phyloP scores from a whole-genome alignment of 2,329 filamentous ascomycete genomes.

The Verticillium nonalfalfae region DNA sequence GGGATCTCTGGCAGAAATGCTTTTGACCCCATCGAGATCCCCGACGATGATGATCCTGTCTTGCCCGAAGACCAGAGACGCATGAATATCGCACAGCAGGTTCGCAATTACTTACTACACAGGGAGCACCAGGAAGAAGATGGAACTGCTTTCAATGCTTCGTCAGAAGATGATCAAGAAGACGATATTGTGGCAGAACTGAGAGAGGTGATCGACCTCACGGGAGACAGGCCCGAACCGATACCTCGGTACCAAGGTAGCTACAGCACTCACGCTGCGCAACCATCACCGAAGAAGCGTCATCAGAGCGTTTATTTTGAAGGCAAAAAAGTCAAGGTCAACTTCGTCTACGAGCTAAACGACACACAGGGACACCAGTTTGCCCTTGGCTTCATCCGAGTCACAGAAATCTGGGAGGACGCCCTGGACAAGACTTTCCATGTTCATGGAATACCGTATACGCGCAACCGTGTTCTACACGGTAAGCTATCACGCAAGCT shows the following conservation, averaged over 20 bases:
- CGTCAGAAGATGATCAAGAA: slow-evolving; percentile 1
- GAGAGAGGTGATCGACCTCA: slow-evolving; percentile 26
- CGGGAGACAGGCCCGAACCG: slow-evolving; percentile 12
- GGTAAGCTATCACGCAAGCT: slow-evolving; percentile 29
- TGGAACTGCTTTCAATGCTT: not conserved
- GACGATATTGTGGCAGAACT: slow-evolving; percentile 11
- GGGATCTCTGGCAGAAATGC: not conserved
- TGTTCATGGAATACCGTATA: slow-evolving; percentile 31
- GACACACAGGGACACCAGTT: slow-evolving; percentile 14
- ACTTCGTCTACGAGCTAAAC: slow-evolving; percentile 21
- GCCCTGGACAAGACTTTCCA: slow-evolving; percentile 10
- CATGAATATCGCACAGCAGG: not conserved
- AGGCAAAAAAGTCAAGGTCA: slow-evolving; percentile 11
- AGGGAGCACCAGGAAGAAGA: not conserved
- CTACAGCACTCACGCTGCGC: not conserved
- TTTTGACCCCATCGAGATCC: not conserved
- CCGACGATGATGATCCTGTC: not conserved
- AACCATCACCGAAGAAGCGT: not conserved
- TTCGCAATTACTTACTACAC: not conserved
- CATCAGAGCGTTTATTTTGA: not conserved
- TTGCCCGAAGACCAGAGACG: not conserved
- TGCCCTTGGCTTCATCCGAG: slow-evolving; percentile 29
- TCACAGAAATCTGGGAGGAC: slow-evolving; percentile 32
- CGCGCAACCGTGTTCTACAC: slow-evolving; percentile 24
- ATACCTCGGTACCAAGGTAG: not conserved